A percentile compares a stretch with the other conserved stretches of the same genome.
Evolutionary conservation across 192 early-diverging fungal species (phyloP).

Genomic region (Backusella psychrophila): DNA sequence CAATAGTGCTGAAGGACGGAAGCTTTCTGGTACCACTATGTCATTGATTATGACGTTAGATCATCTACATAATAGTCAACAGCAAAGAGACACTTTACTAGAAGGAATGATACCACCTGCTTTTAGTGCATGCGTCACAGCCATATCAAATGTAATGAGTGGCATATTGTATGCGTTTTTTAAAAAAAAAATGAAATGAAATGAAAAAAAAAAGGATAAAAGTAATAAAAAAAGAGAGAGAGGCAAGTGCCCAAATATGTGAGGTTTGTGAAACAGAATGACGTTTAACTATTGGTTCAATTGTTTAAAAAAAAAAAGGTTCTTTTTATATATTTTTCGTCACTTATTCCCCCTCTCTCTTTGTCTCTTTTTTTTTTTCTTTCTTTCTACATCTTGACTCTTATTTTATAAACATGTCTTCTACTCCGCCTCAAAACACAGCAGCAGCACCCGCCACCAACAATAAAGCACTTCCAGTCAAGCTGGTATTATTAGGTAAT

Average conservation of each 20-base stretch:
- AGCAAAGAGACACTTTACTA: neutral
- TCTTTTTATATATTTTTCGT: neutral
- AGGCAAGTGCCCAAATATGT: neutral
- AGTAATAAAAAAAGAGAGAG: neutral
- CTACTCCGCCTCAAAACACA: neutral
- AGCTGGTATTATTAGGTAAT: slow-evolving; percentile 90
- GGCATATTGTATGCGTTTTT: neutral
- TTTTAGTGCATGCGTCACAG: neutral
- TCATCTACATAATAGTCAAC: neutral
- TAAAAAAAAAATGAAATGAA: neutral
- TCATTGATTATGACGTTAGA: neutral
- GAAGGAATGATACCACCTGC: neutral
- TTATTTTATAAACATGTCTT: slow-evolving; percentile 11
- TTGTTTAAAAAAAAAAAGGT: too few relatives aligned
- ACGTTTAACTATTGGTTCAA: neutral
- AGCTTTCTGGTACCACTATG: neutral
- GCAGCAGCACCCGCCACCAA: neutral
- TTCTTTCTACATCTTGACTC: neutral
- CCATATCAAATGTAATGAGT: neutral
- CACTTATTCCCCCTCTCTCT: neutral
- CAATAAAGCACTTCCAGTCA: slow-evolving; percentile 88
- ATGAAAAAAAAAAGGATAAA: neutral
- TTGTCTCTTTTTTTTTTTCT: slow-evolving; percentile 3
- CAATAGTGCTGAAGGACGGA: neutral
- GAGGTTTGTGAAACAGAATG: neutral